A percentile compares a stretch with the other conserved stretches of the same genome.
These are phyloP conservation scores for Lolium multiflorum DNA, from an alignment of 176 grass and related monocot species.

Conservation along the genomic window DNA sequence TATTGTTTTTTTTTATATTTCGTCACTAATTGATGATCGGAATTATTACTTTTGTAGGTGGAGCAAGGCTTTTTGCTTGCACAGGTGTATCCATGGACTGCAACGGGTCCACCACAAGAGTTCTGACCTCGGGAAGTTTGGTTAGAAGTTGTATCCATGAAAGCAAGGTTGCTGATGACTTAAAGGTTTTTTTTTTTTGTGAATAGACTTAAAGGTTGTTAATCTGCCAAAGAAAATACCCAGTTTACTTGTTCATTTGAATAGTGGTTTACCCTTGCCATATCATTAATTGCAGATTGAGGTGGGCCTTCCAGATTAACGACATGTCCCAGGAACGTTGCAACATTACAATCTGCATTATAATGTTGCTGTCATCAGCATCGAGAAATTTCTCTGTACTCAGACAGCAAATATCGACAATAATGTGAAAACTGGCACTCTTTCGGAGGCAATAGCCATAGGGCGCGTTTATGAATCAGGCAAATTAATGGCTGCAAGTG, in stretches of 20 bases:
- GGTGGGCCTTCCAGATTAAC: neutral
- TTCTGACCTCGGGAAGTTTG: neutral
- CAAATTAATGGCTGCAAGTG: conserved; percentile 12
- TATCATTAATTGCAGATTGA: neutral
- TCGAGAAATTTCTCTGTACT: neutral
- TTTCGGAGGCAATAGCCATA: neutral
- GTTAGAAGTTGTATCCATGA: neutral
- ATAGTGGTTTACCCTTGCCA: neutral
- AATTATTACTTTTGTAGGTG: neutral
- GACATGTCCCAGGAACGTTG: neutral
- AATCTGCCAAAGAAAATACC: neutral
- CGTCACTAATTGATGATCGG: neutral
- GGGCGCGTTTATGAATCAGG: neutral
- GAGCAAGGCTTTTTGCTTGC: neutral
- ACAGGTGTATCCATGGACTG: neutral
- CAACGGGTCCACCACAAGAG: neutral
- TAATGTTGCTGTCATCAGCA: neutral
- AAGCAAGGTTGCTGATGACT: neutral
- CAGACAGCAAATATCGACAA: neutral
- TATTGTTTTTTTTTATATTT: neutral
- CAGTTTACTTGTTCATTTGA: neutral
- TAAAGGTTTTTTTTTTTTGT: no score
- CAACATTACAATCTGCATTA: neutral
- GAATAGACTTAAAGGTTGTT: no score
- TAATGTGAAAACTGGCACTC: neutral